These are phyloP conservation scores for Eucalyptus sideroxylon DNA, from an alignment of 345 rosid genomes.

Conservation along the genomic window DNA sequence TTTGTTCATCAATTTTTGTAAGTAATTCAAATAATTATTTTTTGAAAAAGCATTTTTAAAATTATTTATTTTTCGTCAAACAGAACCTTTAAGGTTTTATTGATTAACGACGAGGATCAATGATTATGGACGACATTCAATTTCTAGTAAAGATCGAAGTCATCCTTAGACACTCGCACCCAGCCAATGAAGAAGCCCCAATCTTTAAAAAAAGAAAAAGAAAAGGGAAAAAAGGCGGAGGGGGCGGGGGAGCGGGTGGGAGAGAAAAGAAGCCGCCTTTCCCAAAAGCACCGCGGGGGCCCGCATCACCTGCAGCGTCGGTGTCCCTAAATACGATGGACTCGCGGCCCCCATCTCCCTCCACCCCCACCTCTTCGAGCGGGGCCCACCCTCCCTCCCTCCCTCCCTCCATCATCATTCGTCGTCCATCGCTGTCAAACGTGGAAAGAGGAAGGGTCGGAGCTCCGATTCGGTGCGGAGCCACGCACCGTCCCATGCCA, in stretches of 20 bases:
- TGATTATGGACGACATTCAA: not conserved
- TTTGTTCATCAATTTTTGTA: not conserved
- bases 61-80: no score
- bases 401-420: not conserved
- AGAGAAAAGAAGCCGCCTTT: not conserved
- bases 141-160: not conserved
- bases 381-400: not conserved
- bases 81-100: not conserved
- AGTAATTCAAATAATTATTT: not conserved
- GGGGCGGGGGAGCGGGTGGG: not conserved
- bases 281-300: not conserved
- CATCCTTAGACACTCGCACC: not conserved
- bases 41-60: rapidly evolving
- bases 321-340: not conserved
- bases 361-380: no score
- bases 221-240: no score
- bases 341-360: not conserved
- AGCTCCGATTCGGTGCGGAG: not conserved
- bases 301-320: not conserved
- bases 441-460: not conserved
- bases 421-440: not conserved
- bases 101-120: not conserved
- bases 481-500: not conserved
- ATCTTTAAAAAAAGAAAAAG: not conserved
- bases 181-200: not conserved